A percentile compares a stretch with the other conserved stretches of the same genome.
Conservation (phyloP, 2,329 filamentous ascomycete genomes). For the Taxawa tesnikishii region DNA sequence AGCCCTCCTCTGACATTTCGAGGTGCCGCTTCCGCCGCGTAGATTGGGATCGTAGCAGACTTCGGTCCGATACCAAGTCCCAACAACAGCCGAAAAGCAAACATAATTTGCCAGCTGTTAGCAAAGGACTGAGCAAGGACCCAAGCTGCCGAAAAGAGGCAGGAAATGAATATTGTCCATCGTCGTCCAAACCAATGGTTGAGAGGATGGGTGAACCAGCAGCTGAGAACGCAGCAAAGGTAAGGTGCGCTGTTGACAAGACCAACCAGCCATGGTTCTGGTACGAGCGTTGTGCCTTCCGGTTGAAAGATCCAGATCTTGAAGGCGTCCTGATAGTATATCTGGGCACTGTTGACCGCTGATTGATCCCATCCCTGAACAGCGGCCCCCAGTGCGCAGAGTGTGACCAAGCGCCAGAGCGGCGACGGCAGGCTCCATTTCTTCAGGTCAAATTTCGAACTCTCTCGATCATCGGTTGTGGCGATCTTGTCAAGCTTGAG, state of each 20-base stretch:
- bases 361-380: slow-evolving; percentile 40
- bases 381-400: slow-evolving; percentile 3
- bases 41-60: slow-evolving; percentile 36
- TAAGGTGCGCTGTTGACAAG: slow-evolving; percentile 48
- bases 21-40: slow-evolving; percentile 30
- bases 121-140: neutral
- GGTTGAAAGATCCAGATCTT: slow-evolving; percentile 5
- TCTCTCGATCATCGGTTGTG: neutral
- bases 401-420: neutral
- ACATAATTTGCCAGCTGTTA: neutral
- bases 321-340: slow-evolving; percentile 2
- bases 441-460: neutral
- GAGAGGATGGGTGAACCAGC: slow-evolving; percentile 50
- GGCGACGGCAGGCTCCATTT: neutral
- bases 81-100: neutral
- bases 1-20: slow-evolving; percentile 47
- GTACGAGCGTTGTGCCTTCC: neutral
- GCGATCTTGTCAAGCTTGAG: neutral
- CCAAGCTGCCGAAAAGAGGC: slow-evolving; percentile 47
- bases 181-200: slow-evolving; percentile 58
- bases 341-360: slow-evolving; percentile 32
- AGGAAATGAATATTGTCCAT: slow-evolving; percentile 66
- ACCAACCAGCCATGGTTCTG: neutral
- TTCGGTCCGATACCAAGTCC: slow-evolving; percentile 26
- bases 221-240: slow-evolving; percentile 56